Percentiles rank a stretch among this genome's conserved stretches.
Evolutionary conservation across 805 yeast genomes (phyloP).

Genomic region (Clavispora vitiphila): DNA sequence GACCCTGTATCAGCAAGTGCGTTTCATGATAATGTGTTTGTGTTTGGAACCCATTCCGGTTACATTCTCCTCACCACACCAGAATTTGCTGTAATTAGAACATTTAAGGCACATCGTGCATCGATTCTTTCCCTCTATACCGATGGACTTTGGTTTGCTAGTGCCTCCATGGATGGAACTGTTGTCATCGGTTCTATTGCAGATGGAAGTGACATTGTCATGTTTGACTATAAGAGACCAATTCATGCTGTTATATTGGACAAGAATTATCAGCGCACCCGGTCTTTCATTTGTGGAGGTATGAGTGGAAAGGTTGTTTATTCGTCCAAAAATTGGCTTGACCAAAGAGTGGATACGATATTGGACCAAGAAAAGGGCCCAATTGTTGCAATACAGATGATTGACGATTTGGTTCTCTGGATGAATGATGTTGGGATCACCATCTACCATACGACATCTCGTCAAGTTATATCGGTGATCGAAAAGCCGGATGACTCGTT

Average conservation of each 20-base stretch:
- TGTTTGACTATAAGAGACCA: conserved; percentile 82
- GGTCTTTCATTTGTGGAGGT: conserved; percentile 81
- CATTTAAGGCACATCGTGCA: conserved; percentile 80
- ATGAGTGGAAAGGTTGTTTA: conserved; percentile 76
- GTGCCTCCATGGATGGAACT: conserved; percentile 93
- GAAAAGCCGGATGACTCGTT: conserved; percentile 52
- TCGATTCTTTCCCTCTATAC: conserved; percentile 70
- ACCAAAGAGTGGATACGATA: conserved; percentile 65
- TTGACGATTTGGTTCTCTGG: conserved; percentile 72
- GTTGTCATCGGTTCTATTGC: conserved; percentile 70
- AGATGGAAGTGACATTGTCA: conserved; percentile 60
- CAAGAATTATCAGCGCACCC: conserved; percentile 55
- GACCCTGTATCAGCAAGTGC: conserved; percentile 76
- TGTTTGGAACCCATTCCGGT: conserved; percentile 91
- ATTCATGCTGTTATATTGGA: conserved; percentile 83
- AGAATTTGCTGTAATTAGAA: conserved; percentile 56
- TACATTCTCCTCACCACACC: conserved; percentile 62
- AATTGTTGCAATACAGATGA: conserved; percentile 58
- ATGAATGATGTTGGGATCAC: conserved; percentile 78
- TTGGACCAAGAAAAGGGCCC: conserved; percentile 64
- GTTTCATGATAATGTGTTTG: conserved; percentile 55
- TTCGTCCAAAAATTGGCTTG: conserved; percentile 83
- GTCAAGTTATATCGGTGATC: conserved; percentile 45
- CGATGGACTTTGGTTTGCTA: conserved; percentile 72
- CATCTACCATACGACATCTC: conserved; percentile 53